Percentiles rank a stretch among this genome's conserved stretches.
phyloP scores from a whole-genome alignment of 495 filamentous ascomycete genomes.

The Recurvomyces mirabilis region DNA sequence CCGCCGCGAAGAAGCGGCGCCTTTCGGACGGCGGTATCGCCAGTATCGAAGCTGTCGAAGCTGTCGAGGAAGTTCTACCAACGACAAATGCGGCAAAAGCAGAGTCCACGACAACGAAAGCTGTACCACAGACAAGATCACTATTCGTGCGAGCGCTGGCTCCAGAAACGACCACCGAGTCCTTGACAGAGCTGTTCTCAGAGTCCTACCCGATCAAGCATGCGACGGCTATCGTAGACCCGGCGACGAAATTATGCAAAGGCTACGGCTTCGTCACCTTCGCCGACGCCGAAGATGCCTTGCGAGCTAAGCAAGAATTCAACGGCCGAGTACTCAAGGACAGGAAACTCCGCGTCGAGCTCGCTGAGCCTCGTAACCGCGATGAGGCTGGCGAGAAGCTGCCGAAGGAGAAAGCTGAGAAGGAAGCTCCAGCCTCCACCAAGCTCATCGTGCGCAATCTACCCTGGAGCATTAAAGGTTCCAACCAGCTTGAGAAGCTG shows the following conservation, averaged over 20 bases:
- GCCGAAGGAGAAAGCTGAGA: conserved; percentile 32
- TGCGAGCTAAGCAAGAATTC: conserved; percentile 64
- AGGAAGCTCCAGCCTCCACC: conserved; percentile 56
- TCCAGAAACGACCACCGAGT: conserved; percentile 64
- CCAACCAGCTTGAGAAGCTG: conserved; percentile 62
- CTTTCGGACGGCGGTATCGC: conserved; percentile 8
- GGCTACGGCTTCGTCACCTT: conserved; percentile 97
- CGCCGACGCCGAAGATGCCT: conserved; percentile 80
- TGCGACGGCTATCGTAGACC: conserved; percentile 74
- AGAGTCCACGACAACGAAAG: not conserved
- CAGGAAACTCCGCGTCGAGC: conserved; percentile 69
- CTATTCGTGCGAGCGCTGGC: conserved; percentile 88
- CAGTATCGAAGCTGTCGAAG: not conserved
- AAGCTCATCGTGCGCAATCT: conserved; percentile 92
- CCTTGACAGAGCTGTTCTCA: conserved; percentile 78
- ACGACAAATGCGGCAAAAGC: not conserved
- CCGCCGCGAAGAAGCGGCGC: conserved; percentile 15
- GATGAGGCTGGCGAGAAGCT: conserved; percentile 39
- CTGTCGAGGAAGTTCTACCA: not conserved
- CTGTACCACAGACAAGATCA: conserved; percentile 41
- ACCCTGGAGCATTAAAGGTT: conserved; percentile 85
- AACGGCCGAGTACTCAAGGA: conserved; percentile 63
- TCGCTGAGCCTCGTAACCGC: conserved; percentile 76
- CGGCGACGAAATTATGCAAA: conserved; percentile 68
- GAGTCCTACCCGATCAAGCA: conserved; percentile 90